Conservation (phyloP, 352 stramenopile species). For the Elongisporangium anandrum region DNA sequence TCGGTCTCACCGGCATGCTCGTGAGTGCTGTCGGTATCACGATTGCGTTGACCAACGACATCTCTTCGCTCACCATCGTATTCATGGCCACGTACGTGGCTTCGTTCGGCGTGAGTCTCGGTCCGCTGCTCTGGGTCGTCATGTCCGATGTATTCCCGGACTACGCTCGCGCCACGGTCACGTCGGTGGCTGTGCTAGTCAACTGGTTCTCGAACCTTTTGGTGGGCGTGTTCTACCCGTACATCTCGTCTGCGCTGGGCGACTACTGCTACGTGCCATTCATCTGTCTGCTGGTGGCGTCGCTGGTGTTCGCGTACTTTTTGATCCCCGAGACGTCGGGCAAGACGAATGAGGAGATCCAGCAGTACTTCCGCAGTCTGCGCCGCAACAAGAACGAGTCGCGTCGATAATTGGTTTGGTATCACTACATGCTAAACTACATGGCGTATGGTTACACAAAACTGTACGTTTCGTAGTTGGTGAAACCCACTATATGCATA, state of each 20-base stretch:
- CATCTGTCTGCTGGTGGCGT: conserved; percentile 15
- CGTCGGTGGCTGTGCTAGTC: conserved; percentile 23
- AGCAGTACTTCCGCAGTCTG: conserved; percentile 34
- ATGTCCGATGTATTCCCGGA: conserved; percentile 42
- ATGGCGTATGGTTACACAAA: too few species aligned
- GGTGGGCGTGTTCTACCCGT: conserved; percentile 47
- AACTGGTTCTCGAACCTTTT: conserved; percentile 33
- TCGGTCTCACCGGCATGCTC: too few species aligned
- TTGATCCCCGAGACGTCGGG: conserved; percentile 37
- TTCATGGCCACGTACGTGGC: too few species aligned
- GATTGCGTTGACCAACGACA: too few species aligned
- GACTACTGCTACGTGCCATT: conserved; percentile 35
- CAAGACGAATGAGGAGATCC: conserved; percentile 49
- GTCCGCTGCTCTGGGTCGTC: conserved; percentile 35
- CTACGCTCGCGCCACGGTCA: conserved; percentile 30
- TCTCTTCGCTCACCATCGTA: too few species aligned
- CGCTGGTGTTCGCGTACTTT: conserved; percentile 25
- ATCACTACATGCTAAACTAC: too few species aligned
- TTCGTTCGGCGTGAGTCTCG: too few species aligned
- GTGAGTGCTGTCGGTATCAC: too few species aligned
- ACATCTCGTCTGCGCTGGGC: conserved; percentile 24
- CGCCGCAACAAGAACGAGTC: conserved; percentile 17
- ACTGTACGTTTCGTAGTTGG: too few species aligned
- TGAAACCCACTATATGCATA: too few species aligned
- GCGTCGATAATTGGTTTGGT: background rate